Evolutionary conservation across 495 filamentous ascomycete species (phyloP).

Genomic region (Penicillium diatomitis): DNA sequence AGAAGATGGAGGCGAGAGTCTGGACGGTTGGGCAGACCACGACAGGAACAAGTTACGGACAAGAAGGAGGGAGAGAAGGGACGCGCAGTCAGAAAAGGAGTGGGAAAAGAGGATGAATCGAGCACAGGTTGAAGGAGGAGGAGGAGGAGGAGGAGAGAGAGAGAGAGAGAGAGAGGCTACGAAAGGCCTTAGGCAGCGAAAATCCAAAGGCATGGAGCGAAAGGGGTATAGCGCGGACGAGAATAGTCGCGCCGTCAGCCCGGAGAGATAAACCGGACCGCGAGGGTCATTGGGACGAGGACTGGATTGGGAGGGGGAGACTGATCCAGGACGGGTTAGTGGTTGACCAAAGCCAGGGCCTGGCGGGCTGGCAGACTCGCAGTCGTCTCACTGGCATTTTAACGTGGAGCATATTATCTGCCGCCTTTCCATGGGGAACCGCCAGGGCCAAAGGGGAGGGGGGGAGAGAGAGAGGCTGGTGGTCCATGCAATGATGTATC

Average conservation of each 20-base stretch:
- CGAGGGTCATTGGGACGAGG: background rate
- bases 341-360: background rate
- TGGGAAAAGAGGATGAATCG: slow-evolving; percentile 22
- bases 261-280: slow-evolving; percentile 1
- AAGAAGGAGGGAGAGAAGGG: slow-evolving; percentile 20
- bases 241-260: slow-evolving; percentile 4
- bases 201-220: slow-evolving; percentile 9
- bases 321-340: slow-evolving; percentile 9
- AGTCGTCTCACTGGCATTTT: background rate
- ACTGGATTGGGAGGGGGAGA: background rate
- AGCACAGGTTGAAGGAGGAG: slow-evolving; percentile 22
- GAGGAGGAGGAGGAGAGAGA: slow-evolving; percentile 15
- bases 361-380: background rate
- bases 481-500: too few relatives aligned
- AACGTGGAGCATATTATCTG: background rate
- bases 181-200: slow-evolving; percentile 21
- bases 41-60: slow-evolving; percentile 9
- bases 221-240: slow-evolving; percentile 14
- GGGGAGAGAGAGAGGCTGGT: too few relatives aligned
- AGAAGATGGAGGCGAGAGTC: slow-evolving; percentile 17
- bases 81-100: slow-evolving; percentile 26
- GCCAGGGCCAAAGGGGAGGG: too few relatives aligned
- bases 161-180: slow-evolving; percentile 2
- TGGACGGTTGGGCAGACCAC: slow-evolving; percentile 12
- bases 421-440: too few relatives aligned